phyloP scores from a whole-genome alignment of 1,139 yeast species.

The Williopsis jadinii region DNA sequence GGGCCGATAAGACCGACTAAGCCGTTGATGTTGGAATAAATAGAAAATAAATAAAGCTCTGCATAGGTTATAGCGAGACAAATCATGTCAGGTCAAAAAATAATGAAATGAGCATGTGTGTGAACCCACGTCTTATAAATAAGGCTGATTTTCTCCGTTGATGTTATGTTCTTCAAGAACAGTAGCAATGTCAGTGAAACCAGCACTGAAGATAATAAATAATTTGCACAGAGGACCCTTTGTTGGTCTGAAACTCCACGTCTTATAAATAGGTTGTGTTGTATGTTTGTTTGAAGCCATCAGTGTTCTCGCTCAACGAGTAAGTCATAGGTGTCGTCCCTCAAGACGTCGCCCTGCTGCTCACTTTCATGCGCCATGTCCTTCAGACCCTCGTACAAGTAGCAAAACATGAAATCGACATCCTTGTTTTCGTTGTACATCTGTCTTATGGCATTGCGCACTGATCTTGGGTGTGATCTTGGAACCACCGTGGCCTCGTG shows the following conservation, averaged over 20 bases:
- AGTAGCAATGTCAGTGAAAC: too few relatives aligned
- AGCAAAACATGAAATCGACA: conserved; percentile 11
- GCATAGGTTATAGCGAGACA: too few relatives aligned
- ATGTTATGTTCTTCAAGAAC: too few relatives aligned
- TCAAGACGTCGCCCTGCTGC: conserved; percentile 5
- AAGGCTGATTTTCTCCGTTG: neutral
- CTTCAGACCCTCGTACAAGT: conserved; percentile 11
- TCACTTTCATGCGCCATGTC: conserved; percentile 7
- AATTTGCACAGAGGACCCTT: neutral
- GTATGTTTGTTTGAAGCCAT: neutral
- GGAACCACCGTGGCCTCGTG: conserved; percentile 9
- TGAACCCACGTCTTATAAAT: conserved; percentile 4
- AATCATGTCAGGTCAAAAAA: neutral
- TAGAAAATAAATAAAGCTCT: too few relatives aligned
- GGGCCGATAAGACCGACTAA: too few relatives aligned
- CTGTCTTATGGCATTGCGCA: conserved; percentile 6
- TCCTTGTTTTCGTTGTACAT: conserved; percentile 13
- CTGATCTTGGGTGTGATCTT: conserved; percentile 5
- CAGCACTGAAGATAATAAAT: too few relatives aligned
- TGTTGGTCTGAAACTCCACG: conserved; percentile 1
- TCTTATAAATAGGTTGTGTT: neutral
- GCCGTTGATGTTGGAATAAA: too few relatives aligned
- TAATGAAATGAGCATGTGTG: conserved; percentile 3
- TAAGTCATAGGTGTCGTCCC: conserved; percentile 9
- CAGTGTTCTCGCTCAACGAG: conserved; percentile 2